These are phyloP conservation scores for Tetrahymena borealis DNA, from an alignment of 73 alveolate genomes.

Conservation along the genomic window DNA sequence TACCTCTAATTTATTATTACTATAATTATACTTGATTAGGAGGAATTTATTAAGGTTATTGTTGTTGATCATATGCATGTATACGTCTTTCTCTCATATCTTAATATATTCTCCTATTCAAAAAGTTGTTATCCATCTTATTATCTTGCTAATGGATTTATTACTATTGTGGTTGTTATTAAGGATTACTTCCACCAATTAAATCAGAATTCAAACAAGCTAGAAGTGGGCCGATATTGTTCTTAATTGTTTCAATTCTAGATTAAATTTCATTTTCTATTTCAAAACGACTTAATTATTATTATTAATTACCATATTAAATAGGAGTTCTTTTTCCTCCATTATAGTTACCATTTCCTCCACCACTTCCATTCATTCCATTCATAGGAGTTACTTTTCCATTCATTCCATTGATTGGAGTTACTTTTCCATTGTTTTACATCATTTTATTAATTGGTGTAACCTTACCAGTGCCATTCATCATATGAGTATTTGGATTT, in stretches of 20 bases:
- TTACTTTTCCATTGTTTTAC: no score
- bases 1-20: not conserved
- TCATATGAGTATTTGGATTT: no score
- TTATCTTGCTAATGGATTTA: not conserved
- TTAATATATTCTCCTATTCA: not conserved
- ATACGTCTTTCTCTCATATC: not conserved
- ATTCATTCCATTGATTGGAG: no score
- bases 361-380: no score
- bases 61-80: not conserved
- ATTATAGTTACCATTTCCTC: not conserved
- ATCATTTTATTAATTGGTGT: no score
- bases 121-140: not conserved
- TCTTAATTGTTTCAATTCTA: not conserved
- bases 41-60: not conserved
- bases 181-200: not conserved
- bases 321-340: not conserved
- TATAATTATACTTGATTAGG: not conserved
- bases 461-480: no score
- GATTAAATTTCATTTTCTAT: not conserved
- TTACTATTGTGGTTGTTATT: not conserved
- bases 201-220: not conserved
- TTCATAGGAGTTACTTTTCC: no score
- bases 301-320: not conserved
- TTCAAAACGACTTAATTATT: not conserved
- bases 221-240: not conserved